These are phyloP conservation scores for Clitopilus passeckerianus DNA, from an alignment of 768 basidiomycete species.

Conservation along the genomic window DNA sequence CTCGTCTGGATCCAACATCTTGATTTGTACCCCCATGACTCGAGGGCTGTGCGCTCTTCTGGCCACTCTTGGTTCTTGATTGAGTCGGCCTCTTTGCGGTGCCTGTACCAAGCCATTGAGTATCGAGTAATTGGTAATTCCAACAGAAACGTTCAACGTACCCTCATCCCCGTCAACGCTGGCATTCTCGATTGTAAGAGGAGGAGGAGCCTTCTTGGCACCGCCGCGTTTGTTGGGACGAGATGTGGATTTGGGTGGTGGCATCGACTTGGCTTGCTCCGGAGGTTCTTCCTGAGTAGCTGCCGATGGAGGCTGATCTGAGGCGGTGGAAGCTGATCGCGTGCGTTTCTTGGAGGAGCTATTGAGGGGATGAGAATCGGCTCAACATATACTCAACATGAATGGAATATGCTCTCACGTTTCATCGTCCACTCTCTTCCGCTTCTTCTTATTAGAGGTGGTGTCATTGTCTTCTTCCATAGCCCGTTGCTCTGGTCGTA, in stretches of 20 bases:
- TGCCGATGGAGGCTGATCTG: conserved; percentile 45
- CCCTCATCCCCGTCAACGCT: conserved; percentile 60
- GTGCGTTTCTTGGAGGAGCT: conserved; percentile 66
- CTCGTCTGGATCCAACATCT: not conserved
- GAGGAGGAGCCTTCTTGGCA: conserved; percentile 26
- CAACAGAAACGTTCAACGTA: conserved; percentile 20
- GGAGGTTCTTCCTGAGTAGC: conserved; percentile 23
- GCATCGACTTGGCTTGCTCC: conserved; percentile 21
- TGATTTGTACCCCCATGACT: not conserved
- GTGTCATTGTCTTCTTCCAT: conserved; percentile 46
- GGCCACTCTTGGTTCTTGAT: not conserved
- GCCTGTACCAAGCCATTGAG: not conserved
- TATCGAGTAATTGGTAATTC: not conserved
- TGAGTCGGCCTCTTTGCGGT: not conserved
- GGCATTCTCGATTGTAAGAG: conserved; percentile 23
- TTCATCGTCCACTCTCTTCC: conserved; percentile 75
- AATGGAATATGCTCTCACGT: conserved; percentile 37
- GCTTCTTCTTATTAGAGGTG: conserved; percentile 50
- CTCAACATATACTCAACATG: not conserved
- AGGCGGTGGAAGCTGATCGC: conserved; percentile 68
- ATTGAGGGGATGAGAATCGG: not conserved
- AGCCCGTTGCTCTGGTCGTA: conserved; percentile 17
- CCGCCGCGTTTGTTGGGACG: conserved; percentile 41
- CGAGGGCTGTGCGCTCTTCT: not conserved
- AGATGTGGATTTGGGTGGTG: conserved; percentile 23